Conservation (phyloP, 2,329 filamentous ascomycete genomes). For the Fusarium gaditjirri region DNA sequence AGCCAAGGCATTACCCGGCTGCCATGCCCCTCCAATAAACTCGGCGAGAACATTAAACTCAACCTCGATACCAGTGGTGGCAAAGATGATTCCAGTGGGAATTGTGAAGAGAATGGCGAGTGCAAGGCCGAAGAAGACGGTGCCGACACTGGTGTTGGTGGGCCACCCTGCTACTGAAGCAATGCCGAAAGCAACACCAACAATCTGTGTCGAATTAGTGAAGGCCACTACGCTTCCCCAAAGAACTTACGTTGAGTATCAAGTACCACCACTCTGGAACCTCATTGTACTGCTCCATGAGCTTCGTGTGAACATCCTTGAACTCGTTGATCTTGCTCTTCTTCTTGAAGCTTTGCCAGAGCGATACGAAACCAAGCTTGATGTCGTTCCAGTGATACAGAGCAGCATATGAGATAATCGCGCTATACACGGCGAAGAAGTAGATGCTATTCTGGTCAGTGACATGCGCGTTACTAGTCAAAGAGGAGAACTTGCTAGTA, state of each 20-base stretch:
- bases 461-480: too few relatives aligned
- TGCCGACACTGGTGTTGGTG: constrained; percentile 55
- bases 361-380: constrained; percentile 45
- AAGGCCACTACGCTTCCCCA: fast-evolving
- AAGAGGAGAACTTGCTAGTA: too few relatives aligned
- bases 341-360: constrained; percentile 29
- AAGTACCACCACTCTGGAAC: constrained; percentile 61
- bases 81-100: constrained; percentile 57
- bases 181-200: constrained; percentile 50
- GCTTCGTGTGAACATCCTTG: constrained; percentile 55
- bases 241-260: constrained; percentile 28
- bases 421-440: constrained; percentile 46
- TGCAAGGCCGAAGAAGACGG: constrained; percentile 56
- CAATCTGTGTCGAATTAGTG: constrained; percentile 16
- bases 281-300: constrained; percentile 58
- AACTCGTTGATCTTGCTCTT: constrained; percentile 33
- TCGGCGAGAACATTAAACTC: constrained; percentile 60
- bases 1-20: constrained; percentile 56
- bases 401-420: constrained; percentile 50
- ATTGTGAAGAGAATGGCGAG: constrained; percentile 57
- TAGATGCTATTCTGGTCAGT: constrained; percentile 8
- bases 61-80: constrained; percentile 57
- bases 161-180: constrained; percentile 52
- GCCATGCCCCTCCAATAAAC: constrained; percentile 57
- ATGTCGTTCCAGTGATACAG: constrained; percentile 51